Conservation (phyloP, 2,329 filamentous ascomycete genomes). For the Alternaria sp. region DNA sequence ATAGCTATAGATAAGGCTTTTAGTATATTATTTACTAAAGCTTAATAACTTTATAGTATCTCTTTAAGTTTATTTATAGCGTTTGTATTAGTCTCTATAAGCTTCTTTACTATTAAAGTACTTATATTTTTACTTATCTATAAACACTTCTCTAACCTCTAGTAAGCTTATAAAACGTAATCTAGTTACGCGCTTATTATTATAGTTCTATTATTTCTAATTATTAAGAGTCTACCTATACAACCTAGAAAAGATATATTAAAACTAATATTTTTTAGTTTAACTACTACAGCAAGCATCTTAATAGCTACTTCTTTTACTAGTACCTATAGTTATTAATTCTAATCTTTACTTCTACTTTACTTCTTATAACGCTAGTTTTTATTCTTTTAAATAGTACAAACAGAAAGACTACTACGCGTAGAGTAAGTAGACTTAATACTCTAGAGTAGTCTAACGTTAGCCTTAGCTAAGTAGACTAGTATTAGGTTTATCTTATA, state of each 20-base stretch:
- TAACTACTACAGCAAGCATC: not conserved
- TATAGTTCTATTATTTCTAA: not conserved
- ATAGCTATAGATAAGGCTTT: too few relatives aligned
- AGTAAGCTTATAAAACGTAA: slow-evolving; percentile 4
- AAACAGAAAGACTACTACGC: slow-evolving; percentile 8
- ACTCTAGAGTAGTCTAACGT: slow-evolving; percentile 21
- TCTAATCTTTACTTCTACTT: slow-evolving; percentile 15
- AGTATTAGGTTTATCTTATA: slow-evolving; percentile 18
- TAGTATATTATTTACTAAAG: too few relatives aligned
- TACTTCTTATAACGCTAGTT: slow-evolving; percentile 14
- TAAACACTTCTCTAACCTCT: not conserved
- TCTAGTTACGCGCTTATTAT: not conserved
- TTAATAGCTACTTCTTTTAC: slow-evolving; percentile 22
- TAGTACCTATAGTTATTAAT: slow-evolving; percentile 13
- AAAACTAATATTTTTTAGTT: slow-evolving; percentile 16
- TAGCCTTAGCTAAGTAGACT: slow-evolving; percentile 13
- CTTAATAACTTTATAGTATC: too few relatives aligned
- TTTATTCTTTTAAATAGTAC: slow-evolving; percentile 19
- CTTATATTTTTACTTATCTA: not conserved
- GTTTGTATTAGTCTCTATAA: too few relatives aligned
- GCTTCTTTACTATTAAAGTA: not conserved
- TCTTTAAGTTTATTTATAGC: too few relatives aligned
- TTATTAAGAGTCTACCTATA: not conserved
- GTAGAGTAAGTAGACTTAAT: slow-evolving; percentile 19
- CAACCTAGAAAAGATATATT: slow-evolving; percentile 1